Evolutionary conservation across 2,329 filamentous ascomycete species (phyloP).

Genomic region (Emergomyces orientalis): DNA sequence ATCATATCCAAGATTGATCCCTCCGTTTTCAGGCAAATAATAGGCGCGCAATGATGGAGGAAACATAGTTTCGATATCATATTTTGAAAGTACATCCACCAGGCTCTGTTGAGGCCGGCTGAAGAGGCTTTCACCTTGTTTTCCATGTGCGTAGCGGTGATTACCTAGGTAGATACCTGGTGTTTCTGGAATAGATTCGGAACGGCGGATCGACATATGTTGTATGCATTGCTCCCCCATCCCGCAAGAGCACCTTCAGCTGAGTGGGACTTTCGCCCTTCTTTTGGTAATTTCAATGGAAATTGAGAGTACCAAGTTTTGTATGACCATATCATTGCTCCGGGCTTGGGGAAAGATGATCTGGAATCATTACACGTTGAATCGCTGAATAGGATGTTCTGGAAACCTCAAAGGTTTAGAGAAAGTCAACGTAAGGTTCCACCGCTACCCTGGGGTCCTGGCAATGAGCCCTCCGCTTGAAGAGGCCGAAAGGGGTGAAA

Average conservation of each 20-base stretch:
- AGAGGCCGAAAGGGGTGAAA: no score
- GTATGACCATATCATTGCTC: neutral
- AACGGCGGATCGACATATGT: neutral
- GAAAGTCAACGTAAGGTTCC: neutral
- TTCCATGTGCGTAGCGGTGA: neutral
- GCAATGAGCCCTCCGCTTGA: neutral
- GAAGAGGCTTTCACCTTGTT: no score
- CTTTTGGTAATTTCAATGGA: neutral
- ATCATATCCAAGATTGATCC: neutral
- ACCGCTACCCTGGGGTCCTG: neutral
- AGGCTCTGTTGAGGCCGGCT: no score
- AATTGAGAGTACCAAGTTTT: neutral
- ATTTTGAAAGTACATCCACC: no score
- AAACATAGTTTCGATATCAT: neutral
- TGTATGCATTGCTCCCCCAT: neutral
- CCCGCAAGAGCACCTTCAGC: no score
- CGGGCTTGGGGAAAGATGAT: neutral
- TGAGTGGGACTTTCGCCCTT: neutral
- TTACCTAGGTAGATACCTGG: neutral
- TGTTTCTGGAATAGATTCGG: neutral
- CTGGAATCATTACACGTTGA: neutral
- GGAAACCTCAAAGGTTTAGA: neutral
- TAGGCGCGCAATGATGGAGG: neutral
- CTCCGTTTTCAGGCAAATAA: neutral
- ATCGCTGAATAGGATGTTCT: neutral